Evolutionary conservation across 1,284 basidiomycete species (phyloP).

Genomic region (Neolentinus lepideus): DNA sequence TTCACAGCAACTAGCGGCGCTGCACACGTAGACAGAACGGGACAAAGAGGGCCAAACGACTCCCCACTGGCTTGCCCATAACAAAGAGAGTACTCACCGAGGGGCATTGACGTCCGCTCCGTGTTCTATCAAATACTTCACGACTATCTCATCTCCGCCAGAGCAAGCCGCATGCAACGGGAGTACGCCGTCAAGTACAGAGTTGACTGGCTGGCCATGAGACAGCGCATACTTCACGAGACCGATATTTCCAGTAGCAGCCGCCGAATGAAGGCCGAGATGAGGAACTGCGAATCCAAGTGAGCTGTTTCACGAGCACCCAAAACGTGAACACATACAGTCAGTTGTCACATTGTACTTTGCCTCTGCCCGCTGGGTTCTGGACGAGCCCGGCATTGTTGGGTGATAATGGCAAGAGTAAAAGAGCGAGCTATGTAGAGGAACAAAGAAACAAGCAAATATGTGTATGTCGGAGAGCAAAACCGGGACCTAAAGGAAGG

Average conservation of each 20-base stretch:
- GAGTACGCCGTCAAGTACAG: conserved; percentile 85
- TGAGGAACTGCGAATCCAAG: conserved; percentile 56
- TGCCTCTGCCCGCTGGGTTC: conserved; percentile 40
- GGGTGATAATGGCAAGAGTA: not conserved
- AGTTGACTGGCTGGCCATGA: conserved; percentile 92
- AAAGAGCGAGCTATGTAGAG: not conserved
- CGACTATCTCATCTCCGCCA: conserved; percentile 80
- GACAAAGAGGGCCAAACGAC: no score
- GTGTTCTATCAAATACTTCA: conserved; percentile 78
- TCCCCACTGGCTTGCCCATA: no score
- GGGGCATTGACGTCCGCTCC: conserved; percentile 94
- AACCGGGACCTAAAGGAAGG: not conserved
- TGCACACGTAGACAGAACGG: no score
- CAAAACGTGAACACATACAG: conserved; percentile 37
- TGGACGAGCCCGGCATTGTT: not conserved
- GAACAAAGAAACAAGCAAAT: not conserved
- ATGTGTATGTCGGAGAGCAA: not conserved
- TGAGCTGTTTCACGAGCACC: conserved; percentile 2
- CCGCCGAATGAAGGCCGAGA: conserved; percentile 85
- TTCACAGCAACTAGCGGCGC: no score
- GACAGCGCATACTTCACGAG: conserved; percentile 83
- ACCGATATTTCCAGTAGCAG: conserved; percentile 82
- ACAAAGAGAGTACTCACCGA: conserved; percentile 35
- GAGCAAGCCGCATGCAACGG: conserved; percentile 89
- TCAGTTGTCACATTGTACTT: conserved; percentile 78